Evolutionary conservation across 1,139 yeast species (phyloP).

Genomic region (Suhomyces panamericanus): DNA sequence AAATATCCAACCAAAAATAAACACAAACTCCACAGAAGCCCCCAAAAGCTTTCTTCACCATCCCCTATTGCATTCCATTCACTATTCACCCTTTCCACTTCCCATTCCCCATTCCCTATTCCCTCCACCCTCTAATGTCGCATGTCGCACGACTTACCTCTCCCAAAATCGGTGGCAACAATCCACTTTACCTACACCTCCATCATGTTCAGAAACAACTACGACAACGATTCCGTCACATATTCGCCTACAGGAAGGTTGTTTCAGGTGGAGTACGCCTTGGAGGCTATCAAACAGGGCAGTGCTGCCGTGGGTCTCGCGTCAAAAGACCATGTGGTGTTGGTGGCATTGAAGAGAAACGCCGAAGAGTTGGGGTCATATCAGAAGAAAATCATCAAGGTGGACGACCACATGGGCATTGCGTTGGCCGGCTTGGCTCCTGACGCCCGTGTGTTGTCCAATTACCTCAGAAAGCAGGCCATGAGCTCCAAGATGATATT

Average conservation of each 20-base stretch:
- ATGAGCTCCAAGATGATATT: constrained; percentile 83
- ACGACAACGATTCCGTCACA: constrained; percentile 97
- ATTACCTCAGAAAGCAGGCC: constrained; percentile 87
- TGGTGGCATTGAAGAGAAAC: constrained; percentile 91
- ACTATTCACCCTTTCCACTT: background rate
- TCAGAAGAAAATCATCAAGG: constrained; percentile 87
- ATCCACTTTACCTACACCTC: constrained; percentile 1
- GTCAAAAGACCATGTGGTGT: constrained; percentile 81
- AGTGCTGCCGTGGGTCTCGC: constrained; percentile 95
- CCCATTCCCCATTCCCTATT: too few relatives aligned
- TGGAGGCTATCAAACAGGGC: constrained; percentile 97
- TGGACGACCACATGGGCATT: constrained; percentile 91
- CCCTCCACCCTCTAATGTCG: background rate
- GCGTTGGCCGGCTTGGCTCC: constrained; percentile 98
- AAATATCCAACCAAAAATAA: too few relatives aligned
- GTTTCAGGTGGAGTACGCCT: constrained; percentile 93
- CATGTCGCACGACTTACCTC: background rate
- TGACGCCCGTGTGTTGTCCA: constrained; percentile 91
- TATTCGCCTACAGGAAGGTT: constrained; percentile 97
- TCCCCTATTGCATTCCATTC: background rate
- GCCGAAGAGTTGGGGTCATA: constrained; percentile 97
- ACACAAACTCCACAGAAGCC: too few relatives aligned
- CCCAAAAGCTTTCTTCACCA: too few relatives aligned
- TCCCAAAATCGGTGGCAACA: constrained; percentile 9
- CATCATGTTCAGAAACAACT: constrained; percentile 86